A percentile compares a stretch with the other conserved stretches of the same genome.
phyloP scores from a whole-genome alignment of 257 asterid genomes.

The Nemophila menziesii region DNA sequence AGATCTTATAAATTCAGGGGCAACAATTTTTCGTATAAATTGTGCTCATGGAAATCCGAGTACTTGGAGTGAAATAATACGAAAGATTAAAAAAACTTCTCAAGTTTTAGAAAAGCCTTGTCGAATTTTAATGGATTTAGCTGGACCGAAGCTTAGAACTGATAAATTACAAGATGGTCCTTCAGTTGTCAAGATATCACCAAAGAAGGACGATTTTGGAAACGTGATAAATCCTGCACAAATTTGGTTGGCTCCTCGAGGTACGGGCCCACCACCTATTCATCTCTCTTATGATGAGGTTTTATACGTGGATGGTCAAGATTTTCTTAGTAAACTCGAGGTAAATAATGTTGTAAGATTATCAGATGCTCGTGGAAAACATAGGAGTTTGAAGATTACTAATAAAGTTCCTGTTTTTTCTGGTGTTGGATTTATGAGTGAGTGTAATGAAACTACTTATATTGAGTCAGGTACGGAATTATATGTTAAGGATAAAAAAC shows the following conservation, averaged over 20 bases:
- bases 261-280: conserved; percentile 51
- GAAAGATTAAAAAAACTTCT: conserved; percentile 35
- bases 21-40: conserved; percentile 53
- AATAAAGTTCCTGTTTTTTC: conserved; percentile 46
- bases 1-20: conserved; percentile 46
- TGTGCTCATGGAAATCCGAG: conserved; percentile 67
- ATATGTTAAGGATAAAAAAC: conserved; percentile 27
- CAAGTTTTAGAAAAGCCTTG: conserved; percentile 59
- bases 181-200: conserved; percentile 48
- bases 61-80: conserved; percentile 44
- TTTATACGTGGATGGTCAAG: conserved; percentile 39
- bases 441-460: conserved; percentile 46
- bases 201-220: conserved; percentile 45
- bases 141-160: conserved; percentile 75
- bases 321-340: conserved; percentile 38
- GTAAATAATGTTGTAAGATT: conserved; percentile 37
- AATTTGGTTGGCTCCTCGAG: conserved; percentile 46
- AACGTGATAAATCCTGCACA: conserved; percentile 32
- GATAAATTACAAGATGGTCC: conserved; percentile 56
- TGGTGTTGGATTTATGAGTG: conserved; percentile 55
- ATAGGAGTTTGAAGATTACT: conserved; percentile 29
- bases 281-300: conserved; percentile 44
- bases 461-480: conserved; percentile 48
- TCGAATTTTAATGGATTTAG: conserved; percentile 66
- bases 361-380: conserved; percentile 46